Percentiles rank a stretch among this genome's conserved stretches.
Evolutionary conservation across 805 yeast genomes (phyloP).

Genomic region (Ogataea ramenticola): DNA sequence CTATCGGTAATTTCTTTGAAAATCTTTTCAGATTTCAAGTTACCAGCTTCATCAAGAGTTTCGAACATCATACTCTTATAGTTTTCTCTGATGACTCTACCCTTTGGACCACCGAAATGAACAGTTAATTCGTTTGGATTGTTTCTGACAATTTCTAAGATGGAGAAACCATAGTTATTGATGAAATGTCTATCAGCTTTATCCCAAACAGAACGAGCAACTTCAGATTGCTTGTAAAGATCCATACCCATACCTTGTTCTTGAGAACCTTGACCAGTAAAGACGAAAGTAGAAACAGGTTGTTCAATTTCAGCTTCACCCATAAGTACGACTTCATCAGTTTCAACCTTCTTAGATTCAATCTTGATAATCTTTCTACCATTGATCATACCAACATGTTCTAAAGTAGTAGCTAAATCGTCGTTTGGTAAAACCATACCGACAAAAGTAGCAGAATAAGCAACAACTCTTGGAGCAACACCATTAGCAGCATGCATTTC

Average conservation of each 20-base stretch:
- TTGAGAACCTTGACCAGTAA: constrained; percentile 99
- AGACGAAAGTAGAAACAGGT: constrained; percentile 92
- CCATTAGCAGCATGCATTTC: constrained; percentile 99
- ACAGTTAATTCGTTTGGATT: constrained; percentile 94
- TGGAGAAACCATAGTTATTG: constrained; percentile 93
- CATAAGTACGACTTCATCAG: constrained; percentile 66
- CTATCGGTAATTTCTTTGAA: constrained; percentile 83
- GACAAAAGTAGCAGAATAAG: constrained; percentile 81
- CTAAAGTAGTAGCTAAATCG: constrained; percentile 75
- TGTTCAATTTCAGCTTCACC: constrained; percentile 99
- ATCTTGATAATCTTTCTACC: constrained; percentile 97
- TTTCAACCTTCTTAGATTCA: constrained; percentile 77
- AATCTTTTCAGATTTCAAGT: constrained; percentile 83
- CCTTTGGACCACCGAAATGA: constrained; percentile 97
- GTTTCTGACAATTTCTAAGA: constrained; percentile 88
- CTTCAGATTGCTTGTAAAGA: constrained; percentile 80
- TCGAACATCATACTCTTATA: constrained; percentile 97
- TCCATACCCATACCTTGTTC: constrained; percentile 99
- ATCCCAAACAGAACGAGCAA: constrained; percentile 96
- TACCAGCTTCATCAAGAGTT: constrained; percentile 80
- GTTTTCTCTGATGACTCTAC: constrained; percentile 90
- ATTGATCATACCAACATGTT: constrained; percentile 97
- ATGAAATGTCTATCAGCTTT: constrained; percentile 93
- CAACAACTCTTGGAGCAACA: constrained; percentile 92
- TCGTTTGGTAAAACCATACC: constrained; percentile 99